Base-by-base conservation (phyloP, 371 early-diverging fungal species). In the Mucor mucedo region DNA sequence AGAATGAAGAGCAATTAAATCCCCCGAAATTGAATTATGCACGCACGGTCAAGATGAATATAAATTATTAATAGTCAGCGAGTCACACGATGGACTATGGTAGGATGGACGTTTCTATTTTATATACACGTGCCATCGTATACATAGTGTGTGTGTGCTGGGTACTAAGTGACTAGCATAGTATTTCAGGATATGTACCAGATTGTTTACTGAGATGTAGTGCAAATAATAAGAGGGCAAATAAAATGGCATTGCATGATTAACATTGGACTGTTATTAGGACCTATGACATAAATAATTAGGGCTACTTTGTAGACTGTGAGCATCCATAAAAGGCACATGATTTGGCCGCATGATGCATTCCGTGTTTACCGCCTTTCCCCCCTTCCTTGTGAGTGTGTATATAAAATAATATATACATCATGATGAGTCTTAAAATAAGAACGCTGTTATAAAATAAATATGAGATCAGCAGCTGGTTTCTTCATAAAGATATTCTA, bases 291-390 rank as follows among this genome's bases (percentile, higher is more conserved):
- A 57, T 45, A 44, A 30, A 32, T 30, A 21, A 21, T 21, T 21
- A 32, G 29, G 57, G 44, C 42, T 42, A 42, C 42, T 42, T 42
- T 42, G 35, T 35, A 35, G 8, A 35, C 35, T 35, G 35, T 8
- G 35, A 35, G 28, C 16, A 27, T 55, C 39, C 21, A 40, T 40
- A 52, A 52, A 38, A 33, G 27, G n/a, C 58, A 58, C 58, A 48
- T 58, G 58, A 58, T 45, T 8, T 14, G 49, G 33, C 58, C 58
- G 58, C 45, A 58, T 58, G 58, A 58, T 58, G 38, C 49, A 48
- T 58, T 58, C 21, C 5, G 14, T 58, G 27, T 10, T 47, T 45
- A 13, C 40, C 11, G 6, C 5, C 29, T n/a, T 28, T 32, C 30
- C n/a, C 11, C 33, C 2, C 13, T 32, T n/a, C 33, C 6, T 55